phyloP scores from a whole-genome alignment of 2,329 filamentous ascomycete species.

The Incumbomyces lentus region DNA sequence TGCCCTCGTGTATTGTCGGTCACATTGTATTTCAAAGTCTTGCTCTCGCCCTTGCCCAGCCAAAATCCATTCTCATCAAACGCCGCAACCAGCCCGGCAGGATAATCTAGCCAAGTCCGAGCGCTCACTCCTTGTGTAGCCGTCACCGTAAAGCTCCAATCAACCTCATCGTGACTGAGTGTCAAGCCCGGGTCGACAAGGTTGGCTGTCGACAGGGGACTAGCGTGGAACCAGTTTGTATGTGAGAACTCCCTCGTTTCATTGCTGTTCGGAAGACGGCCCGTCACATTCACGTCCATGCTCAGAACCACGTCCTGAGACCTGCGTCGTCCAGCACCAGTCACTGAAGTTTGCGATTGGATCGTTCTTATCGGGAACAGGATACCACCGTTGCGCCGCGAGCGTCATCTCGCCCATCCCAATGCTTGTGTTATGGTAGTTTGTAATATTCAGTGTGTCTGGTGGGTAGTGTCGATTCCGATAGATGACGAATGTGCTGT shows the following conservation, averaged over 20 bases:
- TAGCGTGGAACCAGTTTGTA: conserved; percentile 41
- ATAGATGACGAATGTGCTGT: conserved; percentile 44
- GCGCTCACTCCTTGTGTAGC: conserved; percentile 40
- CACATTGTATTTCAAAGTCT: conserved; percentile 36
- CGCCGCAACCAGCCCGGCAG: conserved; percentile 37
- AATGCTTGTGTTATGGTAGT: conserved; percentile 32
- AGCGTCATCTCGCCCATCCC: conserved; percentile 48
- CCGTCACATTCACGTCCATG: conserved; percentile 36
- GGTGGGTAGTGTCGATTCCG: conserved; percentile 52
- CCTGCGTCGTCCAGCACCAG: conserved; percentile 52
- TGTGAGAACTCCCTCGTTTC: conserved; percentile 36
- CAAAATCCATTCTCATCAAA: conserved; percentile 48
- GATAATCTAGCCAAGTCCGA: conserved; percentile 48
- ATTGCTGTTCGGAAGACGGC: conserved; percentile 37
- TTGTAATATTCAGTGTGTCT: conserved; percentile 37
- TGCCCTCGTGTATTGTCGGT: conserved; percentile 36
- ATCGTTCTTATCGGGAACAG: conserved; percentile 43
- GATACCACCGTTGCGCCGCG: conserved; percentile 47
- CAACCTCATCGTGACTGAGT: conserved; percentile 23
- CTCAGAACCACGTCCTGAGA: conserved; percentile 35
- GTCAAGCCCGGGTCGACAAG: conserved; percentile 41
- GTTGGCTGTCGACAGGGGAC: conserved; percentile 35
- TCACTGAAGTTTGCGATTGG: conserved; percentile 48
- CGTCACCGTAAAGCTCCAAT: conserved; percentile 36
- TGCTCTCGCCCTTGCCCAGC: conserved; percentile 36